phyloP scores from a whole-genome alignment of 2,329 filamentous ascomycete species.

The Lasiodiplodia gonubiensis region DNA sequence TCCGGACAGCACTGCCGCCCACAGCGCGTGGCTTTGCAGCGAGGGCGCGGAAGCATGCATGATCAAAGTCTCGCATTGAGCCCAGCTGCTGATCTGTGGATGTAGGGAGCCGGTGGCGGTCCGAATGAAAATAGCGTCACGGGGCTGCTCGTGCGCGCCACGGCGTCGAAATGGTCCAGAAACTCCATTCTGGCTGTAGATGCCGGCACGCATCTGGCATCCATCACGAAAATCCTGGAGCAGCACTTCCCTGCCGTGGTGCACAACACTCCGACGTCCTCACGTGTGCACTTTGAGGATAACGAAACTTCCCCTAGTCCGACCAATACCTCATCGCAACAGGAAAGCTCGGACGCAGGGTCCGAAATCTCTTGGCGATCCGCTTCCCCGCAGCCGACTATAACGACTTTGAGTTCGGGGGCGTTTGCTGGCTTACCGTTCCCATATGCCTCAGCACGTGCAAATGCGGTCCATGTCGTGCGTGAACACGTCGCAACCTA shows the following conservation, averaged over 20 bases:
- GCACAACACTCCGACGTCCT: slow-evolving; percentile 14
- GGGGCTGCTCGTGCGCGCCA: slow-evolving; percentile 84
- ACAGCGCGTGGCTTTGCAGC: slow-evolving; percentile 7
- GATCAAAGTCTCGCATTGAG: slow-evolving; percentile 13
- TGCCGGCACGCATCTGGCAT: slow-evolving; percentile 85
- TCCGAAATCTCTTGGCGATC: slow-evolving; percentile 25
- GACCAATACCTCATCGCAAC: slow-evolving; percentile 19
- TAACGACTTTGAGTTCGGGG: slow-evolving; percentile 65
- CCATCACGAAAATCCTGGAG: slow-evolving; percentile 81
- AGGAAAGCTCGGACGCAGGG: slow-evolving; percentile 17
- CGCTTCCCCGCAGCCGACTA: slow-evolving; percentile 42
- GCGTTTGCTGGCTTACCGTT: slow-evolving; percentile 82
- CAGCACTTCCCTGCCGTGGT: slow-evolving; percentile 55
- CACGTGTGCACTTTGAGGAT: slow-evolving; percentile 22
- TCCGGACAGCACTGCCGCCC: not conserved
- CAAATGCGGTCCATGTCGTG: slow-evolving; percentile 83
- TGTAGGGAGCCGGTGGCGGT: slow-evolving; percentile 84
- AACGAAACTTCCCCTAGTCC: slow-evolving; percentile 23
- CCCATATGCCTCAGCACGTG: slow-evolving; percentile 67
- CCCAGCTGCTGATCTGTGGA: slow-evolving; percentile 24
- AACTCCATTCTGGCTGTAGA: slow-evolving; percentile 91
- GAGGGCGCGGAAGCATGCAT: slow-evolving; percentile 17
- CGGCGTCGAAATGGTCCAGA: slow-evolving; percentile 77
- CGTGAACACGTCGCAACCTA: slow-evolving; percentile 82
- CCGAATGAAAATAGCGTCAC: slow-evolving; percentile 90